Conservation (phyloP, 2,329 filamentous ascomycete species). For the Neoarthrinium moseri region DNA sequence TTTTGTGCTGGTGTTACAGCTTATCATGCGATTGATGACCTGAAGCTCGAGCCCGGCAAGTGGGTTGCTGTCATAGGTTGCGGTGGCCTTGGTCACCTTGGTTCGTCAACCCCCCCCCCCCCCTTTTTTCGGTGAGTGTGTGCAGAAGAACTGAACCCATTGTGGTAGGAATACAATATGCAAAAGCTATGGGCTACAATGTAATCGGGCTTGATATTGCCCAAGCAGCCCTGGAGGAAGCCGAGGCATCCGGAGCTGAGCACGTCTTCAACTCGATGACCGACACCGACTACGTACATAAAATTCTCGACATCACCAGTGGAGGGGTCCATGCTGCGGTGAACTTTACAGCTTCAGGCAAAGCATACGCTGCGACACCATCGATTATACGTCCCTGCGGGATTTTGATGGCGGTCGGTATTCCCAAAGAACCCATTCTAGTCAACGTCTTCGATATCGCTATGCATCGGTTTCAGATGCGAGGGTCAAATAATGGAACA, state of each 20-base stretch:
- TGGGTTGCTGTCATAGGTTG: constrained; percentile 25
- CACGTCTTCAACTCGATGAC: constrained; percentile 12
- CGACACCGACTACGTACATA: constrained; percentile 1
- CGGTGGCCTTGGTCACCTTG: constrained; percentile 24
- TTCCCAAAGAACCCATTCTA: constrained; percentile 11
- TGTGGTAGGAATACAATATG: constrained; percentile 15
- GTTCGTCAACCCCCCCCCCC: constrained; percentile 1
- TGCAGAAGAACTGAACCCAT: not conserved
- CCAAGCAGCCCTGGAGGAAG: constrained; percentile 14
- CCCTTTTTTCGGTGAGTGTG: not conserved
- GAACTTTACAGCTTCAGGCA: not conserved
- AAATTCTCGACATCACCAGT: not conserved
- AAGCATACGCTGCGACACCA: not conserved
- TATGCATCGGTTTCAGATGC: not conserved
- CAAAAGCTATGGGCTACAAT: constrained; percentile 20
- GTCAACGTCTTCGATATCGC: constrained; percentile 7
- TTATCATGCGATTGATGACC: constrained; percentile 18
- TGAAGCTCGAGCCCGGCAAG: constrained; percentile 12
- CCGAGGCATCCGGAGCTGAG: constrained; percentile 8
- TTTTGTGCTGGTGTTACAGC: constrained; percentile 28
- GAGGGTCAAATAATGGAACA: constrained; percentile 2
- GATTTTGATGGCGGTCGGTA: constrained; percentile 14
- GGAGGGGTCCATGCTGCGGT: constrained; percentile 1
- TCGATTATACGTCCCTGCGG: constrained; percentile 9
- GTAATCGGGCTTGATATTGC: constrained; percentile 23